phyloP scores from a whole-genome alignment of 2,329 filamentous ascomycete genomes.

The Botryotinia globosa region DNA sequence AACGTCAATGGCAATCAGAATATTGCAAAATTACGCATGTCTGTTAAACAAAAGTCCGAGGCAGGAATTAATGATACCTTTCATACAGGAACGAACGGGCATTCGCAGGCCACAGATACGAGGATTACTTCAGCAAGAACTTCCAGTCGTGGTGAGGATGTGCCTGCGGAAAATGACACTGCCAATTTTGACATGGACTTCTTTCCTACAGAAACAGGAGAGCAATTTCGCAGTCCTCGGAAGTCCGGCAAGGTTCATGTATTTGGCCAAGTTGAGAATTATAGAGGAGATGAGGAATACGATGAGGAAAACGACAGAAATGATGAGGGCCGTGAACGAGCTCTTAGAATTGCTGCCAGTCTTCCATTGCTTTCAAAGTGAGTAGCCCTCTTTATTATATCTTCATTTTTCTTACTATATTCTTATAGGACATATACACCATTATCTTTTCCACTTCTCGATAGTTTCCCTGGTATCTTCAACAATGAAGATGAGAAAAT shows the following conservation, averaged over 20 bases:
- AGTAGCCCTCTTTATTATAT: conserved; percentile 25
- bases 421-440: conserved; percentile 41
- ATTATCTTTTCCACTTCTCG: conserved; percentile 71
- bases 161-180: conserved; percentile 34
- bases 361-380: conserved; percentile 38
- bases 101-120: conserved; percentile 35
- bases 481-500: conserved; percentile 41
- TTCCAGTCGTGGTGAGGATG: conserved; percentile 28
- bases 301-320: conserved; percentile 26
- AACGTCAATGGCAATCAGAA: conserved; percentile 77
- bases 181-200: conserved; percentile 41
- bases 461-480: conserved; percentile 82
- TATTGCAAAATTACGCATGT: conserved; percentile 72
- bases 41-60: conserved; percentile 36
- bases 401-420: conserved; percentile 11
- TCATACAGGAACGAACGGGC: conserved; percentile 23
- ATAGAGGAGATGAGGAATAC: conserved; percentile 34
- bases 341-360: conserved; percentile 36
- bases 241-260: conserved; percentile 35
- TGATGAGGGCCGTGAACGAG: conserved; percentile 37
- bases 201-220: conserved; percentile 33
- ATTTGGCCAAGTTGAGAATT: conserved; percentile 41
- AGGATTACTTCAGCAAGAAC: conserved; percentile 28
- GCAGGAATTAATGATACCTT: background rate
- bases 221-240: conserved; percentile 34